Conservation (phyloP, 2,329 filamentous ascomycete species). For the Curvularia hawaiiensis region DNA sequence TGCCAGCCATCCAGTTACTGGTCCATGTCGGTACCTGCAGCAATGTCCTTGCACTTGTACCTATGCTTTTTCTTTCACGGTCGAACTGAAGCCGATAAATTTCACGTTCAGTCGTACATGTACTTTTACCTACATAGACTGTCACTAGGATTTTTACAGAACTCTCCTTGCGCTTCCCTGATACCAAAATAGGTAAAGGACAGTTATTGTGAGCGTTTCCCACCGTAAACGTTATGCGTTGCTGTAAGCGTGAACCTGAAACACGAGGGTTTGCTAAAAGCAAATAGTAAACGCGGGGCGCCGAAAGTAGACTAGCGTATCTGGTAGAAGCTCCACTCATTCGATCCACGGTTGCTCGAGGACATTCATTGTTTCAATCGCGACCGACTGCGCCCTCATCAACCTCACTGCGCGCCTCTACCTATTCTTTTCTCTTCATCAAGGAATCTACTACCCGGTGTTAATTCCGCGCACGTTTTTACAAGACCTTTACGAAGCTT, state of each 20-base stretch:
- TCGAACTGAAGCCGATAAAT: background rate
- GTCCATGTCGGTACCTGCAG: background rate
- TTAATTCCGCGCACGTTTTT: background rate
- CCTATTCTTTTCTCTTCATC: background rate
- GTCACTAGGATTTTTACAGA: background rate
- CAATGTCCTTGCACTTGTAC: background rate
- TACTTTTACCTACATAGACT: background rate
- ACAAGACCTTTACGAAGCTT: background rate
- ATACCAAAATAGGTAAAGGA: background rate
- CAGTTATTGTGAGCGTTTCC: background rate
- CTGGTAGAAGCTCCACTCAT: constrained; percentile 8
- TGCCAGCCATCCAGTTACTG: no score
- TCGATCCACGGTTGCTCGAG: constrained; percentile 3
- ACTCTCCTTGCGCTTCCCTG: background rate
- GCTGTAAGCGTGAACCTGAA: background rate
- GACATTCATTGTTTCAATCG: constrained; percentile 7
- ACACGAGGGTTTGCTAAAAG: constrained; percentile 1
- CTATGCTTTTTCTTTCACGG: constrained; percentile 2
- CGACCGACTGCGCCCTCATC: constrained; percentile 2
- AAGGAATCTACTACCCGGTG: background rate
- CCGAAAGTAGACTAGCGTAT: constrained; percentile 4
- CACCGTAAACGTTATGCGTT: background rate
- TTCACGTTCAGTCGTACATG: background rate
- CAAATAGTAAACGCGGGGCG: constrained; percentile 2
- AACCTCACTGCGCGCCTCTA: background rate